phyloP scores from a whole-genome alignment of 208 protist species.

The Leishmania tarentolae region DNA sequence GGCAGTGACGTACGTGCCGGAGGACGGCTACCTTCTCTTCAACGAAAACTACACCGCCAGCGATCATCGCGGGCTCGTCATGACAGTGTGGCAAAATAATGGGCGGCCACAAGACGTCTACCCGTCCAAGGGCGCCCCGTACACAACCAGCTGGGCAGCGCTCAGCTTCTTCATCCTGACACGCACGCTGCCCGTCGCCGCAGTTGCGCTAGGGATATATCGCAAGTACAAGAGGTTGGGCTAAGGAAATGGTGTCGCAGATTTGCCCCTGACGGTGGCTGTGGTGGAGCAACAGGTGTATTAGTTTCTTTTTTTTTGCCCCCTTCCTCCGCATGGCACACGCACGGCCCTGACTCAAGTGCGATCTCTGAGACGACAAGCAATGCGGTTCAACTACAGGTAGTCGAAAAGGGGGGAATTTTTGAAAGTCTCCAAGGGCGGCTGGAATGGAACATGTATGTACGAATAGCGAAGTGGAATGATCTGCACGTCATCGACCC shows the following conservation, averaged over 20 bases:
- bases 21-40: conserved; percentile 72
- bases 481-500: neutral
- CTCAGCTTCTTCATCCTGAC: conserved; percentile 39
- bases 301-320: neutral
- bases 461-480: neutral
- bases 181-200: conserved; percentile 25
- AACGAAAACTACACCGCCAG: conserved; percentile 66
- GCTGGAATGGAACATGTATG: neutral
- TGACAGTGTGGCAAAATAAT: conserved; percentile 53
- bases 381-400: too few species aligned
- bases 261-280: neutral
- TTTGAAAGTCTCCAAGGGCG: neutral
- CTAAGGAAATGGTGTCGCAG: neutral
- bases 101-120: conserved; percentile 41
- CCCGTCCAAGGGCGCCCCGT: conserved; percentile 47
- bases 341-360: neutral
- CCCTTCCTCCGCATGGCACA: neutral
- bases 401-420: neutral
- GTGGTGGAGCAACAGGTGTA: neutral
- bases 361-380: neutral
- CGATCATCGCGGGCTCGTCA: conserved; percentile 73
- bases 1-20: conserved; percentile 20
- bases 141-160: conserved; percentile 36
- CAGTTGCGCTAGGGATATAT: conserved; percentile 26
- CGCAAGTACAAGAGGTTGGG: neutral